Conservation (phyloP, 352 stramenopile genomes). For the Phytophthora cactorum region DNA sequence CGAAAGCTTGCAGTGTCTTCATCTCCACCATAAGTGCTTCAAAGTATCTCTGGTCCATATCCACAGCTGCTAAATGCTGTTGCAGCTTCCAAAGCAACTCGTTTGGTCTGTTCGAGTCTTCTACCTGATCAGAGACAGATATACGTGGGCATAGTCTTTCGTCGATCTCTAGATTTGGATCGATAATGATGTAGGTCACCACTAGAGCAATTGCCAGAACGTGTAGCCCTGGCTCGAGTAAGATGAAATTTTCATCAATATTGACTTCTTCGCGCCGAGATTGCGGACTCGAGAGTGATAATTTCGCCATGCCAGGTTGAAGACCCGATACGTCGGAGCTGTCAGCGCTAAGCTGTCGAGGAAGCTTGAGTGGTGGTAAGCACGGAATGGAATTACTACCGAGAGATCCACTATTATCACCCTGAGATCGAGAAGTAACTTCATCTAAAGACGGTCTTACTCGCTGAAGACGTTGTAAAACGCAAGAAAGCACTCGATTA, state of each 20-base stretch:
- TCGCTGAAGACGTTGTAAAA: conserved; percentile 30
- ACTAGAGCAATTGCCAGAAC: conserved; percentile 39
- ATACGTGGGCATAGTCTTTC: conserved; percentile 43
- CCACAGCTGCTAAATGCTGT: conserved; percentile 33
- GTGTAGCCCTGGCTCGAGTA: conserved; percentile 29
- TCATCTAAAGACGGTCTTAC: not conserved
- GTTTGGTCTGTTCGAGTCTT: not conserved
- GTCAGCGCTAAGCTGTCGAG: conserved; percentile 5
- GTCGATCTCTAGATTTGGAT: conserved; percentile 47
- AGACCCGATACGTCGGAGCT: not conserved
- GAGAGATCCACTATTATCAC: not conserved
- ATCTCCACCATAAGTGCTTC: conserved; percentile 43
- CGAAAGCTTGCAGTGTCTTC: conserved; percentile 33
- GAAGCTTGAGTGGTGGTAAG: conserved; percentile 31
- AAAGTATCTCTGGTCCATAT: conserved; percentile 26
- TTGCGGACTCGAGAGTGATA: conserved; percentile 5
- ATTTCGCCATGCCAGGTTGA: conserved; percentile 8
- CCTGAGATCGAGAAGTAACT: not conserved
- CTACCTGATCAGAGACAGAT: conserved; percentile 24
- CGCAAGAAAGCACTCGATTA: conserved; percentile 21
- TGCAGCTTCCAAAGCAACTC: conserved; percentile 61
- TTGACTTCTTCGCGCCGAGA: not conserved
- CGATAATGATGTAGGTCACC: conserved; percentile 38
- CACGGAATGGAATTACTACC: not conserved
- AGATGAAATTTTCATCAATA: conserved; percentile 14